These are phyloP conservation scores for Tylopilus sp. DNA, from an alignment of 1,284 basidiomycete species.

Conservation along the genomic window DNA sequence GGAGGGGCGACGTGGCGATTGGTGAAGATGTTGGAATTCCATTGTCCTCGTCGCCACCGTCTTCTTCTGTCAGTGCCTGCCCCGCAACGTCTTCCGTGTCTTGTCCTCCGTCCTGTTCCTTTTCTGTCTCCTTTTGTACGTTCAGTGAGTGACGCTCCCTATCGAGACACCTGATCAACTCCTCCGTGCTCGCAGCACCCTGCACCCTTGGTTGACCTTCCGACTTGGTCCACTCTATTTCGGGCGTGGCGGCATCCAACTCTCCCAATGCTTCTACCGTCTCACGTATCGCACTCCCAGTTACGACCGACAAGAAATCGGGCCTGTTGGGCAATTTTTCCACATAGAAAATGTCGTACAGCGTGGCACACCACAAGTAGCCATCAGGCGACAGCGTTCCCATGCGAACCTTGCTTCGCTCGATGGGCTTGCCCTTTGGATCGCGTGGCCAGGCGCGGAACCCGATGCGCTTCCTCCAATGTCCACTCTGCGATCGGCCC, in stretches of 20 bases:
- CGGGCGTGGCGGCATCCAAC: slow-evolving; percentile 29
- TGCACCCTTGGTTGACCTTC: slow-evolving; percentile 38
- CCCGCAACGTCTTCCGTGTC: too few species aligned
- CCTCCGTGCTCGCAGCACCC: slow-evolving; percentile 28
- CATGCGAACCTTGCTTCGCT: accelerated
- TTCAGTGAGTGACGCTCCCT: too few species aligned
- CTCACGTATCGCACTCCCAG: slow-evolving; percentile 38
- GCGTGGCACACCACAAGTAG: slow-evolving; percentile 42
- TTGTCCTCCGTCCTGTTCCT: too few species aligned
- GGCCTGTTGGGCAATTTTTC: slow-evolving; percentile 22
- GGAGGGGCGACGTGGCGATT: slow-evolving; percentile 24
- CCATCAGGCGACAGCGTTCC: slow-evolving; percentile 36
- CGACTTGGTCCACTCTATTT: slow-evolving; percentile 36
- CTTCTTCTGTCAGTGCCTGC: background rate
- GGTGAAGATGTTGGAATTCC: background rate
- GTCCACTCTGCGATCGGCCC: background rate
- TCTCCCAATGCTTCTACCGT: slow-evolving; percentile 37
- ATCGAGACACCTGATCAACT: slow-evolving; percentile 23
- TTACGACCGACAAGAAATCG: slow-evolving; percentile 23
- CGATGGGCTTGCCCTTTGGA: slow-evolving; percentile 6
- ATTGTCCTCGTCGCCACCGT: background rate
- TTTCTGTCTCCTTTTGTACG: background rate
- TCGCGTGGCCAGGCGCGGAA: slow-evolving; percentile 28
- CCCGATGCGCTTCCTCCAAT: slow-evolving; percentile 5
- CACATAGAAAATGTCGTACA: slow-evolving; percentile 43